Evolutionary conservation across 2,329 filamentous ascomycete species (phyloP).

Genomic region (Cercospora berteroae): DNA sequence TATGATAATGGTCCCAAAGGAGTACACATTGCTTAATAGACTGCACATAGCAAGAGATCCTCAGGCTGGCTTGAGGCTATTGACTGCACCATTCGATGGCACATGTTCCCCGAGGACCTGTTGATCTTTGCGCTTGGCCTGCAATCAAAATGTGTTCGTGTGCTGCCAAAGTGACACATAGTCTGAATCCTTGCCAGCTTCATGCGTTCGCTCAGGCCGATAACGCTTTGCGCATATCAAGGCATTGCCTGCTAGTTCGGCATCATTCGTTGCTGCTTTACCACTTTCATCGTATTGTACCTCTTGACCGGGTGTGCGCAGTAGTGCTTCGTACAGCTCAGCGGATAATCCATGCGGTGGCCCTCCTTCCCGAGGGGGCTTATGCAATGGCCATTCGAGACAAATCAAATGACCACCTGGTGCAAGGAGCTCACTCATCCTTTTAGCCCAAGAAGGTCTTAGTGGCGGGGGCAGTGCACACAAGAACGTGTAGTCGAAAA

Average conservation of each 20-base stretch:
- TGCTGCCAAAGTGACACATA: constrained; percentile 52
- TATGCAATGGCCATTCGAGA: constrained; percentile 71
- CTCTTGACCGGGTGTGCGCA: constrained; percentile 66
- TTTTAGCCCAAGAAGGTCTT: constrained; percentile 57
- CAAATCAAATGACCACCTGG: constrained; percentile 56
- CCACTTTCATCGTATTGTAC: constrained; percentile 60
- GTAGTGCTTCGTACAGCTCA: constrained; percentile 68
- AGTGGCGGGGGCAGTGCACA: constrained; percentile 57
- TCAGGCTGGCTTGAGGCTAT: neutral
- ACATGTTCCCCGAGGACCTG: neutral
- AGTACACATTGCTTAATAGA: neutral
- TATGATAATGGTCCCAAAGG: neutral
- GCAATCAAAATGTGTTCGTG: neutral
- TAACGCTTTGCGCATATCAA: constrained; percentile 53
- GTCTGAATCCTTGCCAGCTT: constrained; percentile 53
- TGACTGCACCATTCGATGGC: neutral
- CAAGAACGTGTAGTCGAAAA: constrained; percentile 66
- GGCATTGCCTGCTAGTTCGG: constrained; percentile 47
- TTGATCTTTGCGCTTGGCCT: neutral
- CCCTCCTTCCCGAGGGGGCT: constrained; percentile 56
- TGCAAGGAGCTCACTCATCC: constrained; percentile 55
- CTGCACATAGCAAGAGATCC: neutral
- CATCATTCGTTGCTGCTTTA: constrained; percentile 42
- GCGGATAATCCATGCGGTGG: constrained; percentile 71
- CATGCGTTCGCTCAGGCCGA: constrained; percentile 57